Conservation (phyloP, 169 alveolate species). For the Cyclospora cayetanensis region DNA sequence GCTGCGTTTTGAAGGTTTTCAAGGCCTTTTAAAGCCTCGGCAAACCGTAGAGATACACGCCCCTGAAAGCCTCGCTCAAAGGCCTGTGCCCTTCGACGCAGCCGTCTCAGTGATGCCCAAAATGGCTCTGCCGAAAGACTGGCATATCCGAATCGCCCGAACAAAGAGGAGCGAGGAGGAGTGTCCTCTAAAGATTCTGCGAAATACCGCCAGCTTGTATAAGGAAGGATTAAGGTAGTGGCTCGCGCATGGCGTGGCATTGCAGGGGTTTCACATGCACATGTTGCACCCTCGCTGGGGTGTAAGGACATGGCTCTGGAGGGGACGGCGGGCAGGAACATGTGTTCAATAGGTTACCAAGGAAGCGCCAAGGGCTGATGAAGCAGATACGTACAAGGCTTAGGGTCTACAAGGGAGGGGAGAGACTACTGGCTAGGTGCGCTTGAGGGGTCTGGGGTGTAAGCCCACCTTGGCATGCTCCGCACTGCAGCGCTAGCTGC, state of each 20-base stretch:
- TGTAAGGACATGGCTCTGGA: too few relatives aligned
- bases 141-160: background rate
- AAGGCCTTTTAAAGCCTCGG: background rate
- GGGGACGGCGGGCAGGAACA: too few relatives aligned
- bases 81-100: background rate
- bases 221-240: too few relatives aligned
- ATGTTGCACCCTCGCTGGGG: too few relatives aligned
- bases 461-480: background rate
- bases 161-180: background rate
- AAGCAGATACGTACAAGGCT: too few relatives aligned
- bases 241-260: too few relatives aligned
- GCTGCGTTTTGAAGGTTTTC: background rate
- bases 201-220: background rate
- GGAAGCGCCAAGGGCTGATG: too few relatives aligned
- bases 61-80: constrained; percentile 21
- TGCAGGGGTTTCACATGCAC: too few relatives aligned
- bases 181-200: background rate
- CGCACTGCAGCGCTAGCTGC: background rate
- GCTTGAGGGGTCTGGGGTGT: too few relatives aligned
- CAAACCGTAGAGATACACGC: background rate
- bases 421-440: too few relatives aligned
- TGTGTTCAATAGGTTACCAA: too few relatives aligned
- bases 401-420: too few relatives aligned
- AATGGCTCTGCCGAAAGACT: background rate
- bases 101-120: background rate